Percentiles rank a stretch among this genome's conserved stretches.
Conservation (phyloP, 148 eudicot species). For the Vaccinium vitisidaea region DNA sequence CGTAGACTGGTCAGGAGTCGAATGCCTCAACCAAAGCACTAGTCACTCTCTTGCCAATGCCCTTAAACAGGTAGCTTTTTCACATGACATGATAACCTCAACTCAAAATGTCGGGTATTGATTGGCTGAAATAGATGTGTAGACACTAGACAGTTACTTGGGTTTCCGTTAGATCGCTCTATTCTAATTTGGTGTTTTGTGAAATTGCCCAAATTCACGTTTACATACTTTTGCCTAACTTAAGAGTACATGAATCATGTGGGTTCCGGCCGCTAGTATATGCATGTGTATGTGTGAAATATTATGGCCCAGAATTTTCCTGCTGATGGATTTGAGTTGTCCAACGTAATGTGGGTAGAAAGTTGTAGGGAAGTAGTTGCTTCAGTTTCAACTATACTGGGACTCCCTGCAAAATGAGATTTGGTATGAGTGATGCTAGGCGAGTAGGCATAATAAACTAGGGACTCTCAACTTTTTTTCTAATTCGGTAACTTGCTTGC, state of each 20-base stretch:
- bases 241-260: not conserved
- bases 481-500: not conserved
- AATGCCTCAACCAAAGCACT: slow-evolving; percentile 82
- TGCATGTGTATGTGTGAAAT: not conserved
- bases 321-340: not conserved
- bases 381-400: not conserved
- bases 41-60: slow-evolving; percentile 60
- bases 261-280: not conserved
- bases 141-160: not conserved
- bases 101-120: not conserved
- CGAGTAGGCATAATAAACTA: not conserved
- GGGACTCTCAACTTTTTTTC: not conserved
- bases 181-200: not conserved
- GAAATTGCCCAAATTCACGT: not conserved
- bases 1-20: slow-evolving; percentile 87
- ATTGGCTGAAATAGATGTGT: not conserved
- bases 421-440: not conserved
- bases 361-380: not conserved
- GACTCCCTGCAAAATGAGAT: not conserved
- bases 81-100: not conserved
- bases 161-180: not conserved
- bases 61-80: slow-evolving; percentile 71
- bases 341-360: not conserved
- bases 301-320: not conserved
- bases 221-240: not conserved